Conservation (phyloP, 2,329 filamentous ascomycete species). For the Macrophomina tecta region DNA sequence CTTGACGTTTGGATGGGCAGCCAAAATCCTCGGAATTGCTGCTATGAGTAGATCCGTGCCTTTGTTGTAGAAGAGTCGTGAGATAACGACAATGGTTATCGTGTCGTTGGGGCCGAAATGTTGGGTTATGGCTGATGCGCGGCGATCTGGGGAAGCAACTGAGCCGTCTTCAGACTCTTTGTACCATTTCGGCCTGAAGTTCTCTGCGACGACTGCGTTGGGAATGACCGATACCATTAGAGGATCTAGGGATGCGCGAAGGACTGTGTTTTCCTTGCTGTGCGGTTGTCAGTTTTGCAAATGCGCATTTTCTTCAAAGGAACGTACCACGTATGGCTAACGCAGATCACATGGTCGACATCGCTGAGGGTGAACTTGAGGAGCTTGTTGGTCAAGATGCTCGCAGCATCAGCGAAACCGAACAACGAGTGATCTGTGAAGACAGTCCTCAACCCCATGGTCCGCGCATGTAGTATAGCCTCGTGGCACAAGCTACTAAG, state of each 20-base stretch:
- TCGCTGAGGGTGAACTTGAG: slow-evolving; percentile 96
- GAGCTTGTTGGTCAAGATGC: slow-evolving; percentile 95
- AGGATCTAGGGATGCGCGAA: slow-evolving; percentile 91
- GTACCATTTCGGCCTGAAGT: slow-evolving; percentile 77
- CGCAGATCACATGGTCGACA: slow-evolving; percentile 97
- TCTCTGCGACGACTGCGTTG: slow-evolving; percentile 95
- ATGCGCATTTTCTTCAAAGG: too few relatives aligned
- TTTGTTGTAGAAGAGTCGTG: slow-evolving; percentile 97
- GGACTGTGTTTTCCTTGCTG: slow-evolving; percentile 97
- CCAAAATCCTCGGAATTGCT: slow-evolving; percentile 89
- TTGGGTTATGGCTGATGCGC: slow-evolving; percentile 56
- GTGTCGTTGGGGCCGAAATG: slow-evolving; percentile 81
- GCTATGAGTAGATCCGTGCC: slow-evolving; percentile 97
- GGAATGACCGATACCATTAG: slow-evolving; percentile 98
- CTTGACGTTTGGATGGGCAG: slow-evolving; percentile 87
- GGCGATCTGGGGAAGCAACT: slow-evolving; percentile 29
- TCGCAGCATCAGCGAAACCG: slow-evolving; percentile 94
- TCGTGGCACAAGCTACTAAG: slow-evolving; percentile 93
- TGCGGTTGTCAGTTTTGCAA: background rate
- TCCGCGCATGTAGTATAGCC: slow-evolving; percentile 90
- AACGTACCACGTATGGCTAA: slow-evolving; percentile 92
- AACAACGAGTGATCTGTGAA: slow-evolving; percentile 98
- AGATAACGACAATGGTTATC: slow-evolving; percentile 97
- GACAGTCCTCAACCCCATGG: slow-evolving; percentile 94
- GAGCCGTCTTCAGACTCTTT: slow-evolving; percentile 32